These are phyloP conservation scores for Yamadazyma mexicana DNA, from an alignment of 1,139 yeast genomes.

Conservation along the genomic window DNA sequence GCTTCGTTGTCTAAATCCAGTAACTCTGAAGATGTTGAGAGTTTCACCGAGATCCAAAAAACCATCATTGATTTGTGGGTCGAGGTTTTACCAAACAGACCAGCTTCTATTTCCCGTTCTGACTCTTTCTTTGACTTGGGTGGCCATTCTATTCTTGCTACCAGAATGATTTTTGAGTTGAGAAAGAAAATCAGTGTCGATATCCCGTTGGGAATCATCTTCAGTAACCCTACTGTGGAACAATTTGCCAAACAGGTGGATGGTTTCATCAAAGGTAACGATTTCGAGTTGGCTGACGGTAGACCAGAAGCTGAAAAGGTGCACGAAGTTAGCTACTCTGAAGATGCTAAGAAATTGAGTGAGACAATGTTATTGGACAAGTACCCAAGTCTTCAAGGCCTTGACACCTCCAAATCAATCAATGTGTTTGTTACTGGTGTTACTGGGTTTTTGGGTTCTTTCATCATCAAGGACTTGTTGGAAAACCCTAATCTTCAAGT, in stretches of 20 bases:
- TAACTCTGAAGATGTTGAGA: constrained; percentile 33
- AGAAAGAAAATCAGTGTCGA: constrained; percentile 77
- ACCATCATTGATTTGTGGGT: constrained; percentile 82
- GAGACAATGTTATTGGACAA: constrained; percentile 42
- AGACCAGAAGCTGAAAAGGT: constrained; percentile 18
- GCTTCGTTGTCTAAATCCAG: constrained; percentile 44
- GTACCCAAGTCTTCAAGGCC: constrained; percentile 29
- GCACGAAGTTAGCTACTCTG: constrained; percentile 49
- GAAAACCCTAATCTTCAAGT: constrained; percentile 43
- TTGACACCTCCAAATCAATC: constrained; percentile 37
- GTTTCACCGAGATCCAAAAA: constrained; percentile 57
- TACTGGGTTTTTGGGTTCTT: constrained; percentile 95
- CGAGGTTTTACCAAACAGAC: constrained; percentile 78
- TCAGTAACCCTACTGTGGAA: constrained; percentile 82
- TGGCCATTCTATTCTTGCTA: constrained; percentile 95
- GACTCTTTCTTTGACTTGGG: constrained; percentile 97
- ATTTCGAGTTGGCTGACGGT: constrained; percentile 41
- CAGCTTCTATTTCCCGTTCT: constrained; percentile 69
- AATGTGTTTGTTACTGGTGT: constrained; percentile 91
- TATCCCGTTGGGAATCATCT: constrained; percentile 85
- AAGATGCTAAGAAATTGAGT: constrained; percentile 68
- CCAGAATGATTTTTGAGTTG: constrained; percentile 92
- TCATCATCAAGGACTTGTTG: constrained; percentile 74
- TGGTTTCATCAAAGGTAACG: constrained; percentile 48
- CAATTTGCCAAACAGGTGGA: constrained; percentile 76